A percentile compares a stretch with the other conserved stretches of the same genome.
Evolutionary conservation across 768 basidiomycete species (phyloP).

Genomic region (Termitomyces bulborhizus): DNA sequence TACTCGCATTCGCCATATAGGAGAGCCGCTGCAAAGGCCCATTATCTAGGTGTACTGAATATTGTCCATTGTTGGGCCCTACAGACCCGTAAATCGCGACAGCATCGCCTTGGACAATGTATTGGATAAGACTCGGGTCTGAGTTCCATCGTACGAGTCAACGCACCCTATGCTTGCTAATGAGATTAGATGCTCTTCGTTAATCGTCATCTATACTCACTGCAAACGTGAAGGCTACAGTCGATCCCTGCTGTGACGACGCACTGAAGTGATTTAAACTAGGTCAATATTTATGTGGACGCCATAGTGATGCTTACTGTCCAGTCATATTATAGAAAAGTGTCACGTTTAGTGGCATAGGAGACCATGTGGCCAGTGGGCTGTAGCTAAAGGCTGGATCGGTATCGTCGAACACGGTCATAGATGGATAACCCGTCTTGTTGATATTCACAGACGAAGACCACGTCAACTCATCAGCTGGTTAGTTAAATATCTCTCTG

Average conservation of each 20-base stretch:
- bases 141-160: too few relatives aligned
- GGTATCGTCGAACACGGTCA: neutral
- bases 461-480: neutral
- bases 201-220: neutral
- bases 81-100: neutral
- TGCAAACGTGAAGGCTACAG: neutral
- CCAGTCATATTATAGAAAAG: neutral
- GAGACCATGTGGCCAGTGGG: neutral
- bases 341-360: neutral
- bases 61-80: neutral
- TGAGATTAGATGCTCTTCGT: neutral
- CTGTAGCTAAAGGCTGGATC: neutral
- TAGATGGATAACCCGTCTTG: neutral
- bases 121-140: neutral
- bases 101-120: neutral
- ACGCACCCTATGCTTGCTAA: neutral
- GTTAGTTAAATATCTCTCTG: neutral
- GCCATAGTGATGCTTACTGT: neutral
- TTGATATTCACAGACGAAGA: neutral
- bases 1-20: neutral
- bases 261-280: neutral
- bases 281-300: neutral
- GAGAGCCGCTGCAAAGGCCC: neutral
- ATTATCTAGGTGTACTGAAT: constrained; percentile 2
- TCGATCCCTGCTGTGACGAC: neutral